Evolutionary conservation across 2,329 filamentous ascomycete species (phyloP), one percentile per base, ranked within the genome.

Genomic region (Emergomyces orientalis): DNA sequence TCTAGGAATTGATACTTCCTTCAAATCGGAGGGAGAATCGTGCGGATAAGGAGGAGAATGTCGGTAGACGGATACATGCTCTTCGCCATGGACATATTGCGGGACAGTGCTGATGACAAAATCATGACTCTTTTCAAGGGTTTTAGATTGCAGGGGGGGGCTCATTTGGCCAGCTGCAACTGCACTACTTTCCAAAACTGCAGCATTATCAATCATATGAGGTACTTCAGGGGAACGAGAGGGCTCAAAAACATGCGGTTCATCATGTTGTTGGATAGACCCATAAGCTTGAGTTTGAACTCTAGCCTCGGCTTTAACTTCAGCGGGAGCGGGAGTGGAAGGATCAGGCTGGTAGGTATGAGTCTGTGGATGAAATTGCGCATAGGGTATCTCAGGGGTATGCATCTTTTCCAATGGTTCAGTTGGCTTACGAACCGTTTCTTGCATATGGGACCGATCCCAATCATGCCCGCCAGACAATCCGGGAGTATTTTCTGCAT

Each of bases 71-170:
- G 73, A 73, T 14, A 75, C 66, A 59, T 78, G 71, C 65, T 79
- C 77, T 68, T 79, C 77, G 39, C 77, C 77, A 47, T 72, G 73
- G 22, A 79, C 77, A 67, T 78, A 79, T 61, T 77, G 75, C 22
- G 78, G 77, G 7, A 79, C 77, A 51, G 68, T 71, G 61, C 75
- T 78, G 32, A 72, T 47, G 14, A 43, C 34, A 30, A 45, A 27
- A 43, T 56, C 47, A 17, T 34, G 22, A 17, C n/a, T 59, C 30
- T 25, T 59, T 32, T 27, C 37, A 60, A 47, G 25, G 57, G 34
- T 34, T 43, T 54, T 14, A 57, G 9, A 25, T 11, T 47, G 19
- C 4, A 14, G 27, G 27, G 25, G 39, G 4, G 17, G 41, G 1
- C 57, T 47, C 32, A 22, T 30, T 47, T 25, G 41, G 9, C 27